Conservation (phyloP, 164 flowering plant species). For the Umbilicus rupestris region DNA sequence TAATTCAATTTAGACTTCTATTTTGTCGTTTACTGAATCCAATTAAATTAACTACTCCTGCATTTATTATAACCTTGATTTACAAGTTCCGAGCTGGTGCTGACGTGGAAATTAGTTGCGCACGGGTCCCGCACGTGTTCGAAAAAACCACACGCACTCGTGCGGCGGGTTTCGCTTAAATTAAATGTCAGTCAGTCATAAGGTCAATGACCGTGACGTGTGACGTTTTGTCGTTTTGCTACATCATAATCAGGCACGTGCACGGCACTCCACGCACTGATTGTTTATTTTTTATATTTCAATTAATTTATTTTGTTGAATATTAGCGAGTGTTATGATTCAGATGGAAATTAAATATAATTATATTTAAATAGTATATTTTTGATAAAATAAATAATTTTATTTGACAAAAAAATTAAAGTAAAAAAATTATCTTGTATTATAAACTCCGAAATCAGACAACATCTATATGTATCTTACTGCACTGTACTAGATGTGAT, state of each 20-base stretch:
- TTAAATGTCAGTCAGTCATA: too few relatives aligned
- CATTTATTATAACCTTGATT: not conserved
- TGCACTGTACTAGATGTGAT: too few relatives aligned
- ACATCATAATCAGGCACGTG: not conserved
- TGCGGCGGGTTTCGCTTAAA: conserved; percentile 1
- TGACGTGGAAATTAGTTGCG: not conserved
- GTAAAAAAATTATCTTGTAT: too few relatives aligned
- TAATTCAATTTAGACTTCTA: not conserved
- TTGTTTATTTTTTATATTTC: not conserved
- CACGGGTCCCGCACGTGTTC: conserved; percentile 6
- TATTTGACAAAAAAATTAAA: too few relatives aligned
- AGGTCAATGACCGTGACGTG: not conserved
- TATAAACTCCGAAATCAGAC: too few relatives aligned
- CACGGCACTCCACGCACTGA: not conserved
- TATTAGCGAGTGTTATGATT: too few relatives aligned
- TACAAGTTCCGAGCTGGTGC: not conserved
- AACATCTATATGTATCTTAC: too few relatives aligned
- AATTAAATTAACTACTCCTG: not conserved
- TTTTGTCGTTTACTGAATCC: not conserved
- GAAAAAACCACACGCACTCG: not conserved
- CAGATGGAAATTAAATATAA: too few relatives aligned
- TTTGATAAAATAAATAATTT: too few relatives aligned
- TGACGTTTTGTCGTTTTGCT: not conserved
- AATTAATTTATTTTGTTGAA: not conserved
- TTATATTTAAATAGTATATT: too few relatives aligned